Conservation (phyloP, 2,329 filamentous ascomycete species). For the Phialemonium atrogriseum region DNA sequence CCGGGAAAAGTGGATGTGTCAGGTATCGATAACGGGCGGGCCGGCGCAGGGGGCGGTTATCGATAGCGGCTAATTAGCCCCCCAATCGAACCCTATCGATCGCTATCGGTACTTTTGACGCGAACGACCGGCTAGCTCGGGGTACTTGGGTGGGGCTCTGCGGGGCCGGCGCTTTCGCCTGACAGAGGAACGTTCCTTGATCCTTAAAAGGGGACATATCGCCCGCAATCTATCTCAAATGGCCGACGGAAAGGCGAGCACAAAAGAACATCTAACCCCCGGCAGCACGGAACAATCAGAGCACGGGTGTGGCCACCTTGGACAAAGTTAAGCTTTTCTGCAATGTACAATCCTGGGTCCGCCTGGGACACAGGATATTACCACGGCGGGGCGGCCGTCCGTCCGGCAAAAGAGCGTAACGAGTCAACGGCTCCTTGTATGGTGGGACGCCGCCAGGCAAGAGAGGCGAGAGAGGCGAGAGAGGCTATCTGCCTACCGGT, state of each 20-base stretch:
- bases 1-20: constrained; percentile 1
- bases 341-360: constrained; percentile 1
- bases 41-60: neutral
- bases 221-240: constrained; percentile 10
- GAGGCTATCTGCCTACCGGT: too few species aligned
- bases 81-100: too few species aligned
- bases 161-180: too few species aligned
- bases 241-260: constrained; percentile 3
- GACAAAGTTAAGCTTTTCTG: constrained; percentile 2
- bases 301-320: neutral
- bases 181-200: too few species aligned
- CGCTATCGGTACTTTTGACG: constrained; percentile 6
- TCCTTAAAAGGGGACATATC: constrained; percentile 12
- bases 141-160: too few species aligned
- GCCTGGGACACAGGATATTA: constrained; percentile 5
- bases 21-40: constrained; percentile 3
- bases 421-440: too few species aligned
- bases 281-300: too few species aligned
- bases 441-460: too few species aligned
- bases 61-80: constrained; percentile 4
- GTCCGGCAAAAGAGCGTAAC: too few species aligned
- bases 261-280: too few species aligned
- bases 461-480: too few species aligned
- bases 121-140: too few species aligned
- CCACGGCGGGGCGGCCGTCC: neutral